A percentile compares a stretch with the other conserved stretches of the same genome.
These are phyloP conservation scores for Xylaria longipes DNA, from an alignment of 495 filamentous ascomycete species.

Conservation along the genomic window DNA sequence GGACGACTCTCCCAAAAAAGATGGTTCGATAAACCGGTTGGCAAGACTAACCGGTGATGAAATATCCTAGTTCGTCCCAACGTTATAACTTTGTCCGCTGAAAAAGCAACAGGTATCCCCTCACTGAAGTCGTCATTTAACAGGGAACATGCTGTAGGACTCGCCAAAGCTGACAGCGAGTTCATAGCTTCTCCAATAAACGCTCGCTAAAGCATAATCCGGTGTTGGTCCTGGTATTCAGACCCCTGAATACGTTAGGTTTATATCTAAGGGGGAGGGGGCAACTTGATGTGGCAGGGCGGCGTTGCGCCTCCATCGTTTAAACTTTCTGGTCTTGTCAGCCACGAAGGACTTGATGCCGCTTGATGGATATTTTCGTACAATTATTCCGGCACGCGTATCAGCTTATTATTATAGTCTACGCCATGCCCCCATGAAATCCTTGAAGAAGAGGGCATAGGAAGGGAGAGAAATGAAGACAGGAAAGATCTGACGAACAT, in stretches of 20 bases:
- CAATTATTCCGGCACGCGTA: not conserved
- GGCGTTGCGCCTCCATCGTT: not conserved
- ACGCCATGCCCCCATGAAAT: not conserved
- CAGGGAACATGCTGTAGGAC: constrained; percentile 8
- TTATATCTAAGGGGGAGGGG: not conserved
- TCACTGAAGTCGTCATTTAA: not conserved
- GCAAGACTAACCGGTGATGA: not conserved
- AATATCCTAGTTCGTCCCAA: not conserved
- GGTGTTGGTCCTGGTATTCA: not conserved
- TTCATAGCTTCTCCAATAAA: not conserved
- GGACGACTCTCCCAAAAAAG: not conserved
- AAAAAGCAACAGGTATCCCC: not conserved
- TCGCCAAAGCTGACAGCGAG: constrained; percentile 9
- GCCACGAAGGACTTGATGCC: not conserved
- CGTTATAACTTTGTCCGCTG: not conserved
- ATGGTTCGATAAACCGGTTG: constrained; percentile 7
- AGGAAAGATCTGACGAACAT: not conserved
- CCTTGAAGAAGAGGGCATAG: not conserved
- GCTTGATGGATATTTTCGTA: not conserved
- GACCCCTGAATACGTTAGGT: not conserved
- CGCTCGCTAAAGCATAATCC: constrained; percentile 16
- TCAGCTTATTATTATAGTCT: not conserved
- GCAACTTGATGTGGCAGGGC: not conserved
- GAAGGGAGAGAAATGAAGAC: not conserved
- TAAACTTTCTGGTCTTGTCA: not conserved